Conservation (phyloP, 1,284 basidiomycete species). For the Microbotryum violaceum region DNA sequence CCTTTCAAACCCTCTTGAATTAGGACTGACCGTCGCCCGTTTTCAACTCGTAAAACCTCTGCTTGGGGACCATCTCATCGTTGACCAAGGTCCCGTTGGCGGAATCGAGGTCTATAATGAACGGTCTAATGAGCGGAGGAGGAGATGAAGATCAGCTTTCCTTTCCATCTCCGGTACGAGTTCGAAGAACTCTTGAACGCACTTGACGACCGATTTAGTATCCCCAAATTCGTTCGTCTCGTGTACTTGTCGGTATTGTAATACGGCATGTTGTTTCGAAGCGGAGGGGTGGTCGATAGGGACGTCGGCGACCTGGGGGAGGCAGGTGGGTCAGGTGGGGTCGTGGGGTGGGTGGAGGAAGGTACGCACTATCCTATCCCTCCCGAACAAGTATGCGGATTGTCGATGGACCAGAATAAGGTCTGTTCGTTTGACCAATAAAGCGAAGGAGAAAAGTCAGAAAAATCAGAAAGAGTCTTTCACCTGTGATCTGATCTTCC, state of each 20-base stretch:
- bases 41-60: conserved; percentile 84
- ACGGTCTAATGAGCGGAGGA: conserved; percentile 55
- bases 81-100: conserved; percentile 94
- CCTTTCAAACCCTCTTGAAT: no score
- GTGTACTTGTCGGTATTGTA: conserved; percentile 82
- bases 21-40: conserved; percentile 65
- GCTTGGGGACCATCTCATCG: conserved; percentile 69
- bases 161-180: not conserved
- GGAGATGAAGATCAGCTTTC: not conserved
- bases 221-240: conserved; percentile 83
- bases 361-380: conserved; percentile 64
- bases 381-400: conserved; percentile 86
- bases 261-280: conserved; percentile 95
- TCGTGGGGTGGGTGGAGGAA: conserved; percentile 1
- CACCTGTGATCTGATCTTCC: no score
- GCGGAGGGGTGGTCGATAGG: conserved; percentile 89
- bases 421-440: conserved; percentile 48
- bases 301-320: conserved; percentile 61
- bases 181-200: conserved; percentile 36
- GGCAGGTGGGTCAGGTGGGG: not conserved
- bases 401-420: conserved; percentile 83
- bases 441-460: not conserved
- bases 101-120: conserved; percentile 91
- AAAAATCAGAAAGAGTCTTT: no score
- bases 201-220: conserved; percentile 70